Conservation (phyloP, 116 monocot genomes). For the Iris pallida region DNA sequence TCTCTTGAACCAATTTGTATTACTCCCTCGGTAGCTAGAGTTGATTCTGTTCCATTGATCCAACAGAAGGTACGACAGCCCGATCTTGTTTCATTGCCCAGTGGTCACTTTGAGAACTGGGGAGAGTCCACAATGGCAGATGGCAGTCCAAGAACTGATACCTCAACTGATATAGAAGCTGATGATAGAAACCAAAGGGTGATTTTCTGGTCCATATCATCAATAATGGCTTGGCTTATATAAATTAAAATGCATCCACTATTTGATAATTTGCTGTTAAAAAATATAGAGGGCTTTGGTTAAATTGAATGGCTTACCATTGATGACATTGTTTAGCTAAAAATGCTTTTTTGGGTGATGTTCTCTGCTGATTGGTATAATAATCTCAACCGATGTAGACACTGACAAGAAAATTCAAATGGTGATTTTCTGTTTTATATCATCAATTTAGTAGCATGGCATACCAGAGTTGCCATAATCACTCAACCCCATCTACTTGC, state of each 20-base stretch:
- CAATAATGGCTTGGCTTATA: too few species aligned
- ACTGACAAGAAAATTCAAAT: slow-evolving; percentile 66
- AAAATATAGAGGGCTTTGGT: too few species aligned
- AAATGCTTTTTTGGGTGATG: too few species aligned
- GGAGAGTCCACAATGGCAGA: slow-evolving; percentile 72
- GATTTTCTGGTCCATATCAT: slow-evolving; percentile 1
- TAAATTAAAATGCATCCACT: too few species aligned
- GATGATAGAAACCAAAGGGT: slow-evolving; percentile 65
- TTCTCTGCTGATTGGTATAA: too few species aligned
- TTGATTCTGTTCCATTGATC: slow-evolving; percentile 18
- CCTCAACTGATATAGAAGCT: slow-evolving; percentile 72
- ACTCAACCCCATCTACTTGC: too few species aligned
- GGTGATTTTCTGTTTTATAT: slow-evolving; percentile 27
- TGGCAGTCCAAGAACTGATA: slow-evolving; percentile 80
- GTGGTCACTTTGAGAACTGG: slow-evolving; percentile 77
- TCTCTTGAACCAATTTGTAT: slow-evolving; percentile 20
- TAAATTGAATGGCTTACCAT: too few species aligned
- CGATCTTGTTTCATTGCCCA: slow-evolving; percentile 34
- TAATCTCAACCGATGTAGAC: slow-evolving; percentile 29
- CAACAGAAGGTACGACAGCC: slow-evolving; percentile 44
- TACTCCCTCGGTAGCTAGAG: slow-evolving; percentile 24
- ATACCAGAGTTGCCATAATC: too few species aligned
- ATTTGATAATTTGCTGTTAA: too few species aligned
- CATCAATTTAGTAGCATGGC: too few species aligned
- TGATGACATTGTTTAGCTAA: too few species aligned